phyloP scores from a whole-genome alignment of 371 early-diverging fungal species.

The Funneliformis caledonium region DNA sequence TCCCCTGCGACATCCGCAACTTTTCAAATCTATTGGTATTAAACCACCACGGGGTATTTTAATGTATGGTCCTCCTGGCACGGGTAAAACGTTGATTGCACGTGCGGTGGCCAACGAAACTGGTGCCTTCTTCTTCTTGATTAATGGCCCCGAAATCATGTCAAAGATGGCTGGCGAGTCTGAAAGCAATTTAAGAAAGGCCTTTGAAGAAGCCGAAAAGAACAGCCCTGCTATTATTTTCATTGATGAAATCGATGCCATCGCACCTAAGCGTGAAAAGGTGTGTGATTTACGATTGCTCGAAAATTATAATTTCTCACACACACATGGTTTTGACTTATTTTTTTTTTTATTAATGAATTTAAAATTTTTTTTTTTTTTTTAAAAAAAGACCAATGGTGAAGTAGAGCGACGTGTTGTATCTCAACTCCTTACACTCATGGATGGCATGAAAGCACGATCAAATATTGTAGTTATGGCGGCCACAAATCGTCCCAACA shows the following conservation, averaged over 20 bases:
- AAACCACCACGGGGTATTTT: constrained; percentile 99
- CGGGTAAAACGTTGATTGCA: constrained; percentile 86
- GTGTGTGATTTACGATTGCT: constrained; percentile 45
- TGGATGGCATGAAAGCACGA: constrained; percentile 99
- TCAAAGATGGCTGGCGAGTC: constrained; percentile 99
- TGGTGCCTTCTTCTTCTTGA: constrained; percentile 92
- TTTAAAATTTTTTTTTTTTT: not conserved
- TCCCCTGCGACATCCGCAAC: constrained; percentile 97
- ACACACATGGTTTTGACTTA: too few relatives aligned
- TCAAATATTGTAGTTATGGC: constrained; percentile 98
- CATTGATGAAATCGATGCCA: constrained; percentile 97
- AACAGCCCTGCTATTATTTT: constrained; percentile 98
- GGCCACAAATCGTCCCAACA: constrained; percentile 99
- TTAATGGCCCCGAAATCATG: constrained; percentile 99
- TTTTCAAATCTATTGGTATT: constrained; percentile 98
- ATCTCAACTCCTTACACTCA: constrained; percentile 98
- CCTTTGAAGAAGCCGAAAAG: constrained; percentile 99
- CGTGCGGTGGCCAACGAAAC: constrained; percentile 79
- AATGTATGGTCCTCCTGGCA: constrained; percentile 99
- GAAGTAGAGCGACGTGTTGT: constrained; percentile 99
- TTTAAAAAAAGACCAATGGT: constrained; percentile 83
- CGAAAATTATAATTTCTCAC: not conserved
- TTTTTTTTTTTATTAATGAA: too few relatives aligned
- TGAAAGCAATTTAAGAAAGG: constrained; percentile 98
- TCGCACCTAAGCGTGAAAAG: constrained; percentile 99